Evolutionary conservation across 768 basidiomycete species (phyloP).

Genomic region (Gyrodon lividus): DNA sequence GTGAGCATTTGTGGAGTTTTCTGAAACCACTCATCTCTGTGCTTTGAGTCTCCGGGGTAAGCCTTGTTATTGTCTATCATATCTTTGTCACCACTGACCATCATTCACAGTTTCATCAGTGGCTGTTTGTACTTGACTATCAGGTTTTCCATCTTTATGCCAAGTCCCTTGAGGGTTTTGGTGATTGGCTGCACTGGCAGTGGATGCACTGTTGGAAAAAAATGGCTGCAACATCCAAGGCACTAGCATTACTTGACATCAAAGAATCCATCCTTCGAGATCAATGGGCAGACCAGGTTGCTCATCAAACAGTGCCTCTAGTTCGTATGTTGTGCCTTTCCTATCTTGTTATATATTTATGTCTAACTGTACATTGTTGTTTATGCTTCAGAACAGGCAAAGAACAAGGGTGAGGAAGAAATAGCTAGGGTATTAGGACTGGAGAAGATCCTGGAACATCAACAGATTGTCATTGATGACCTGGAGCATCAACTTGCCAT

Average conservation of each 20-base stretch:
- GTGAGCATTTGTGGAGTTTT: slow-evolving; percentile 32
- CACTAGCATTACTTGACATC: background rate
- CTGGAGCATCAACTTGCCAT: background rate
- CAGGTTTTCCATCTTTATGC: slow-evolving; percentile 13
- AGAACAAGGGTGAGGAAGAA: slow-evolving; percentile 1
- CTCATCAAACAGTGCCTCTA: slow-evolving; percentile 1
- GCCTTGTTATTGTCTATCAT: slow-evolving; percentile 1
- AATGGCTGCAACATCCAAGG: background rate
- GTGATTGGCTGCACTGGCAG: slow-evolving; percentile 9
- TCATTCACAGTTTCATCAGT: background rate
- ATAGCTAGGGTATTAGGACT: slow-evolving; percentile 1
- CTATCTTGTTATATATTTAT: background rate
- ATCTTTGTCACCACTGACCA: background rate
- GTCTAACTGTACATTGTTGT: background rate
- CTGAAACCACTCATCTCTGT: slow-evolving; percentile 34
- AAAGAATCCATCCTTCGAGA: background rate
- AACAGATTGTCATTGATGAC: background rate
- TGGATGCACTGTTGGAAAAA: slow-evolving; percentile 7
- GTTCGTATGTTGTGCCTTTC: background rate
- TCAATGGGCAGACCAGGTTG: slow-evolving; percentile 5
- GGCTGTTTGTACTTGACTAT: no score
- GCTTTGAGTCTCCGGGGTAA: slow-evolving; percentile 16
- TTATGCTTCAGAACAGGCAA: background rate
- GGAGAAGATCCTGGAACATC: slow-evolving; percentile 1
- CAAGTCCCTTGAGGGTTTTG: slow-evolving; percentile 8